Conservation (phyloP, 192 early-diverging fungal species). For the Lobosporangium transversale region DNA sequence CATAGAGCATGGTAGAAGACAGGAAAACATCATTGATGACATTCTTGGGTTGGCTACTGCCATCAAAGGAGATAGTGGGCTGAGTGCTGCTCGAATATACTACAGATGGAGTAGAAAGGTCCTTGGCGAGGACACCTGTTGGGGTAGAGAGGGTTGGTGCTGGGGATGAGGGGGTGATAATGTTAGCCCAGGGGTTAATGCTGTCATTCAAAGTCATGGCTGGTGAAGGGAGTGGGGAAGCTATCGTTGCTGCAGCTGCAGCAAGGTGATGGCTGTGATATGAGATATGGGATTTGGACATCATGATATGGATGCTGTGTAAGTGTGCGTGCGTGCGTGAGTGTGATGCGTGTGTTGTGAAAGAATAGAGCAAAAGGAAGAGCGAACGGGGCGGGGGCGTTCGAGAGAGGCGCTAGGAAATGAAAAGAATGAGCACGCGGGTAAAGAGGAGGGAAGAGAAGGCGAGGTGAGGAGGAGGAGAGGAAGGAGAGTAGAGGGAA, state of each 20-base stretch:
- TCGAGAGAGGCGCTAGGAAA: conserved; percentile 13
- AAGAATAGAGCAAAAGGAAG: conserved; percentile 3
- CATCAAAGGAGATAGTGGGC: conserved; percentile 39
- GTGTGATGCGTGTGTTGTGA: no score
- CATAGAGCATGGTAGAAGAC: conserved; percentile 51
- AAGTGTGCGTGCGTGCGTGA: conserved; percentile 1
- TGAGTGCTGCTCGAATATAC: conserved; percentile 47
- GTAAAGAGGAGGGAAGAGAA: background rate
- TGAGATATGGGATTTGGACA: conserved; percentile 50
- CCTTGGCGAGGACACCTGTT: conserved; percentile 22
- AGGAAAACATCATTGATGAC: conserved; percentile 54
- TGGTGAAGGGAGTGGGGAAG: conserved; percentile 51
- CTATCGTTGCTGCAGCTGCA: conserved; percentile 48
- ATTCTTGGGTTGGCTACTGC: conserved; percentile 41
- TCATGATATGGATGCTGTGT: conserved; percentile 21
- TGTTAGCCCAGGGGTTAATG: conserved; percentile 51
- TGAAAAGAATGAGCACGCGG: conserved; percentile 27
- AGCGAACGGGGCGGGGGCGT: background rate
- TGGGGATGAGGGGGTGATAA: conserved; percentile 7
- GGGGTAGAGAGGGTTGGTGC: conserved; percentile 3
- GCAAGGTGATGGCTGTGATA: conserved; percentile 42
- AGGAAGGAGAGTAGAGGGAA: conserved; percentile 3
- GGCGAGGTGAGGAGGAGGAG: background rate
- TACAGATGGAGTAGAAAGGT: conserved; percentile 38
- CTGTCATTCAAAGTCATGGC: conserved; percentile 41